Evolutionary conservation across 2,329 filamentous ascomycete genomes (phyloP).

Genomic region (Hypoxylon sp.): DNA sequence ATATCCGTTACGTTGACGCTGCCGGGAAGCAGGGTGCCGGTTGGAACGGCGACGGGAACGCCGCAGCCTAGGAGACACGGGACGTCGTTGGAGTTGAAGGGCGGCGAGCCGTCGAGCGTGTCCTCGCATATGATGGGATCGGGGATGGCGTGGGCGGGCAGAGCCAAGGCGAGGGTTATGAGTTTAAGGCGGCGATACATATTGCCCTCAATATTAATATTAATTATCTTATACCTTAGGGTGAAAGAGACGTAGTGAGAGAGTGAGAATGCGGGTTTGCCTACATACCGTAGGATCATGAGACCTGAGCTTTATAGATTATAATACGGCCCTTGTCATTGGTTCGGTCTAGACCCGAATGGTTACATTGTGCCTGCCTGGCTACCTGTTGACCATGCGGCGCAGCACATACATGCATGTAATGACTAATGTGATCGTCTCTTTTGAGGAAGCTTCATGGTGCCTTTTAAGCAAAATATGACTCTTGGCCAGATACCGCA

Average conservation of each 20-base stretch:
- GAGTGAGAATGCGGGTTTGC: background rate
- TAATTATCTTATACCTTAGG: background rate
- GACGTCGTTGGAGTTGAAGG: constrained; percentile 24
- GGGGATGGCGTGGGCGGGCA: constrained; percentile 7
- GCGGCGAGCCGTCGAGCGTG: constrained; percentile 32
- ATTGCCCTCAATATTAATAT: background rate
- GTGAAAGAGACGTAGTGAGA: background rate
- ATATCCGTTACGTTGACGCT: constrained; percentile 34
- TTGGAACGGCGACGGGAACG: constrained; percentile 17
- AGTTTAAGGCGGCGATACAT: background rate
- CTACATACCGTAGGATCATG: constrained; percentile 14
- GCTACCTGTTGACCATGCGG: constrained; percentile 3
- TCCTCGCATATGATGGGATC: constrained; percentile 40
- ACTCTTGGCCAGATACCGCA: background rate
- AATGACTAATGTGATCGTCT: background rate
- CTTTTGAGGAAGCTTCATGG: background rate
- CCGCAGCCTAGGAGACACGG: constrained; percentile 37
- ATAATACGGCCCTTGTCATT: constrained; percentile 8
- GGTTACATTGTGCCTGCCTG: constrained; percentile 13
- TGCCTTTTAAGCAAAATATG: background rate
- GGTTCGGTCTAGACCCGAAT: constrained; percentile 7
- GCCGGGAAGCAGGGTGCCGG: constrained; percentile 32
- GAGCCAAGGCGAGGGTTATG: background rate
- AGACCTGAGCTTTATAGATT: constrained; percentile 6
- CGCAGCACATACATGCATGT: constrained; percentile 9